Evolutionary conservation across 1,139 yeast genomes (phyloP), one percentile per base, ranked within the genome.

Genomic region (Zygosaccharomyces sapae): DNA sequence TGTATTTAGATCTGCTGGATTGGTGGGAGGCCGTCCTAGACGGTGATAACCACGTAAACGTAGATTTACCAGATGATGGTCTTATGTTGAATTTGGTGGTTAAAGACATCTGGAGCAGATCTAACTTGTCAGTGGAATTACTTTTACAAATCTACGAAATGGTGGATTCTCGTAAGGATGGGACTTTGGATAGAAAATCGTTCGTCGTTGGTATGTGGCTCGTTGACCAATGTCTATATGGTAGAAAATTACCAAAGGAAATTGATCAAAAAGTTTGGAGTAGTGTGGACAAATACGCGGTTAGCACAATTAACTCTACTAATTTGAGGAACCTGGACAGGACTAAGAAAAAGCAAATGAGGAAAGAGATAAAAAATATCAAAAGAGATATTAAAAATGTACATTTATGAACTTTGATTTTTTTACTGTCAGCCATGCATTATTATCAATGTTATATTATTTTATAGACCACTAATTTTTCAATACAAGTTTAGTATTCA

Each of bases 191-290:
- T 58, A 79, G 86, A 52, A 83, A 81, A 41, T 90, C 90, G 54
- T 92, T 92, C 59, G 70, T 90, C 35, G 94, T 89, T 10, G 98
- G 96, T 0, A 88, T 86, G 87, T 90, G 97, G 97, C 69, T 88
- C 6, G 92, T 90, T 1, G 97, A 90, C 66, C 97, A 90, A 65
- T 86, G 96, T 61, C 72, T 90, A n/a, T 92, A 90, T 62, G 97
- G 97, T 0, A 74, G 96, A 33, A 92, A 92, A 65, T 70, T 92
- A 44, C 97, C 97, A 0, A 76, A 78, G 54, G 69, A 69, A 33
- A 77, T 85, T 3, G 77, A 74, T 56, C 74, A 72, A 9, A 70
- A 70, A 37, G 79, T 84, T 1, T 85, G 92, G 92, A 74, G 74
- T 35, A 82, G 87, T 65, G 77, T 81, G 33, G 81, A 79, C 38